These are phyloP conservation scores for Bretschneidera sinensis DNA, from an alignment of 345 rosid species.

Conservation along the genomic window DNA sequence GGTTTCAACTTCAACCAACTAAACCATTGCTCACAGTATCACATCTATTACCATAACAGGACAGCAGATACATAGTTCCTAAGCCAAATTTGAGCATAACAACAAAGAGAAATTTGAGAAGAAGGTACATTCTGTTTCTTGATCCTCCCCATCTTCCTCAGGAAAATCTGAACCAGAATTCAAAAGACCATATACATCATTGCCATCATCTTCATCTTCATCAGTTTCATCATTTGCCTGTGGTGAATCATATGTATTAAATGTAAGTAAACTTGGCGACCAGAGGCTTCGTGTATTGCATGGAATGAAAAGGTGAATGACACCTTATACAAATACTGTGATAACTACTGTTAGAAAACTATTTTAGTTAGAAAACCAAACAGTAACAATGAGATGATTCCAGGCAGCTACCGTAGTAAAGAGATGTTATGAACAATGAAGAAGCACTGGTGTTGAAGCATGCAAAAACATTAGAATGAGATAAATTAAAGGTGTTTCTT, in stretches of 20 bases:
- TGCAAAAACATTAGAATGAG: background rate
- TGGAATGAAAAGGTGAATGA: background rate
- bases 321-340: too few species aligned
- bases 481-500: too few species aligned
- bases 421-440: background rate
- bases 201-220: conserved; percentile 21
- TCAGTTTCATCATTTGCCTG: conserved; percentile 44
- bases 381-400: background rate
- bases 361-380: background rate
- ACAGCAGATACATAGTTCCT: too few species aligned
- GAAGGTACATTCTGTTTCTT: conserved; percentile 44
- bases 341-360: background rate
- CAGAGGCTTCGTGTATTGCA: background rate
- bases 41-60: too few species aligned
- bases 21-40: background rate
- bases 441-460: too few species aligned
- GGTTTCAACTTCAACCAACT: background rate
- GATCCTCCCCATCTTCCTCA: conserved; percentile 32
- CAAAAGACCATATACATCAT: conserved; percentile 25
- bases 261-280: background rate
- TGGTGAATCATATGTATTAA: background rate
- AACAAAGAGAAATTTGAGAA: conserved; percentile 2
- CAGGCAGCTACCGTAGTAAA: background rate
- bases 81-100: background rate
- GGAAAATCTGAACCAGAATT: conserved; percentile 44